Evolutionary conservation across 2,329 filamentous ascomycete species (phyloP).

Genomic region (Fonsecaea pedrosoi): DNA sequence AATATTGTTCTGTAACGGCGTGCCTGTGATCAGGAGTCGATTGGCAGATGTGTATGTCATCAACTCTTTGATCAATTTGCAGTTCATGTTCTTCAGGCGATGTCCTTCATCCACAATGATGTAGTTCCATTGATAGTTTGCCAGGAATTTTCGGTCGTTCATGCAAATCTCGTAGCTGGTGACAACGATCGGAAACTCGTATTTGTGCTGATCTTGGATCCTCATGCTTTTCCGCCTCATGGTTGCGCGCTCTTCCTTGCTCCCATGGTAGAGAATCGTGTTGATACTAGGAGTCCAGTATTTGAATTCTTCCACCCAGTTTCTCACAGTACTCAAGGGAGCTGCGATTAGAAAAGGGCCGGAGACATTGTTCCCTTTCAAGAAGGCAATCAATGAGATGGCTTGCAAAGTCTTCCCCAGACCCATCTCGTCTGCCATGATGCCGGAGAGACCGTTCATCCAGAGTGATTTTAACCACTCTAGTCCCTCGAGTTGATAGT

Average conservation of each 20-base stretch:
- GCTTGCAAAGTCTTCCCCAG: constrained; percentile 91
- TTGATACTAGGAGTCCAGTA: constrained; percentile 90
- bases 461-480: constrained; percentile 87
- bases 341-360: constrained; percentile 92
- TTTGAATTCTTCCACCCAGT: constrained; percentile 94
- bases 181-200: constrained; percentile 86
- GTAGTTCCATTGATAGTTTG: constrained; percentile 91
- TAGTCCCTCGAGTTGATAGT: constrained; percentile 91
- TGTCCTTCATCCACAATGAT: constrained; percentile 99
- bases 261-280: constrained; percentile 88
- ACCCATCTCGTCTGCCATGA: constrained; percentile 93
- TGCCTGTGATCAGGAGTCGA: constrained; percentile 89
- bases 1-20: constrained; percentile 92
- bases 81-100: constrained; percentile 95
- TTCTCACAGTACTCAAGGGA: constrained; percentile 87
- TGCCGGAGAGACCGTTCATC: constrained; percentile 91
- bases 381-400: constrained; percentile 82
- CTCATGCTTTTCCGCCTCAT: constrained; percentile 77
- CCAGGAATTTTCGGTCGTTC: constrained; percentile 80
- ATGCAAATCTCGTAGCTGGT: constrained; percentile 97
- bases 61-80: constrained; percentile 85
- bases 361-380: constrained; percentile 84
- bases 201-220: constrained; percentile 67
- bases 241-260: constrained; percentile 74
- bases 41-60: constrained; percentile 90